Evolutionary conservation across 2,329 filamentous ascomycete species (phyloP), one percentile per base, ranked within the genome.

Genomic region (Penicillium freii): DNA sequence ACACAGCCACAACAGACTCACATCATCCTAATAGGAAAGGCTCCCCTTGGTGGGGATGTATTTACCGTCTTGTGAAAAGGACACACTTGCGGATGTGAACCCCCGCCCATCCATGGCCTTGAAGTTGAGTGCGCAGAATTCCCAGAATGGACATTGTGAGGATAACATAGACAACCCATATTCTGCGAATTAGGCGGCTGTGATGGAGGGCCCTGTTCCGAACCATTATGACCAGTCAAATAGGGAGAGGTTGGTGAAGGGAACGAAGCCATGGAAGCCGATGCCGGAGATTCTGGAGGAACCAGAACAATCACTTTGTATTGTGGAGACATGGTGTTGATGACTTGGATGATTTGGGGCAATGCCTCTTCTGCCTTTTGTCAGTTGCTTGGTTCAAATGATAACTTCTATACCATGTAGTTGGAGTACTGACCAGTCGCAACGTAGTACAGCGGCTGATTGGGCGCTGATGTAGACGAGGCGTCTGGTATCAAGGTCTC

Each of bases 301-400:
- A 64, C 57, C 8, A 66, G 42, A 4, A 66, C 60, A 13, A 66
- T 65, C 6, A 66, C 62, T 13, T 60, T 63, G 3, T 59, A 61
- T 29, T 62, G 57, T 1, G 62, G 59, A 2, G 56, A 60, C 34
- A 56, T 42, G 25, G 36, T 58, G 25, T 57, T 61, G 10, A 66
- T 49, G 6, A 55, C 51, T 27, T 61, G 57, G 7, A 66, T 55
- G 2, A 66, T 64, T 11, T 66, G 62, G 1, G 64, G 63, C 17
- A 66, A 46, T 7, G 60, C 46, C 2, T 43, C 56, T 54, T 66
- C 64, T 66, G 17, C 5, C 5, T 17, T n/a, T 10, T n/a, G 21
- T 53, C 3, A 52, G 39, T 33, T 36, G 4, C 5, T 34, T 15
- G 19, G 3, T 33, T 45, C 6, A 44, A 3, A 11, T 3, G 8